Base-by-base conservation (phyloP, 805 yeast species). In the Sungouiozyma intestinalis region DNA sequence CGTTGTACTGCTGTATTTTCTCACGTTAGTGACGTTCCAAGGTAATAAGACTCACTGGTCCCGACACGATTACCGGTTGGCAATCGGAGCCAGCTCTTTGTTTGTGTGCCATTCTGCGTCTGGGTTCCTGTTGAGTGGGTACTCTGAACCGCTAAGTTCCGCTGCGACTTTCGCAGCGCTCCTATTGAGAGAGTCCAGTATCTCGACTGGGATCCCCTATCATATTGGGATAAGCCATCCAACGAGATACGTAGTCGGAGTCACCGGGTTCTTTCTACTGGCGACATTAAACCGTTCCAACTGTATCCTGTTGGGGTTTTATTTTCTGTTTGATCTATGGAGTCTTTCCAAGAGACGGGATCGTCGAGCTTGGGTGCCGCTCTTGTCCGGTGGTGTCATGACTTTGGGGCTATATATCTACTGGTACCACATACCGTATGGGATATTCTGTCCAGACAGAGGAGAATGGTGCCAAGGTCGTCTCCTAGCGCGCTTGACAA, bases 31-130 rank as follows among this genome's bases (percentile, higher is more conserved):
- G n/a, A 43, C 59, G 13, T 67, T 71, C 36, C 47, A 49, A 5
- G 40, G 44, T 8, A 21, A 45, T 3, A 24, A 40, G 24, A 36
- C 20, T 4, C 3, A 33, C 3, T 20, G 20, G 16, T 16, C 45
- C 5, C 52, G 53, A 19, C 46, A 49, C 17, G 46, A 48, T 13
- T 36, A 43, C 5, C 35, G 46, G 29, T 37, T 64, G n/a, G 61
- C 75, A 2, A 40, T 57, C 14, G 55, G 57, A 33, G 53, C 73
- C 0, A 63, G 78, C 0, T 39, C 71, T 3, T 52, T 82, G 14
- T 79, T 73, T 46, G 58, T 78, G 1, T 45, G 81, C n/a, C 76
- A 82, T 16, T 86, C 94, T 2, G 87, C 85, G 1, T 95, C 95
- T 1, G 72, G 86, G 0, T 90, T 87, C 54, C 65, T 85, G 34